phyloP scores from a whole-genome alignment of 495 filamentous ascomycete genomes.

The Xylaria sp. region DNA sequence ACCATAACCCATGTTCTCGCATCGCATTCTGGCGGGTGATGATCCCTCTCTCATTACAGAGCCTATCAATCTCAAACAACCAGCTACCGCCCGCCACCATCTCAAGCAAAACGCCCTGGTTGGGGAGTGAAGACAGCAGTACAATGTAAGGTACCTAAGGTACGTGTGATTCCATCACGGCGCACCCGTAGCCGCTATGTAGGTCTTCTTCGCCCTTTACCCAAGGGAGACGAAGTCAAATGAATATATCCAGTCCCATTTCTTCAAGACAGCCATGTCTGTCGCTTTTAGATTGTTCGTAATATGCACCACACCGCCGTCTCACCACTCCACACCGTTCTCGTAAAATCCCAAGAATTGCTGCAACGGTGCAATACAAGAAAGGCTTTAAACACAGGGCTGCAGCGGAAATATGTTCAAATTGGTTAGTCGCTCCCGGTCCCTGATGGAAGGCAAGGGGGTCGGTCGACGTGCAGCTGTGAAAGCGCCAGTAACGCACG shows the following conservation, averaged over 20 bases:
- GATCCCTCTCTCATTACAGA: constrained; percentile 55
- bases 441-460: constrained; percentile 24
- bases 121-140: not conserved
- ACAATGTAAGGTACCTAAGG: too few species aligned
- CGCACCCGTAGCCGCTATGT: not conserved
- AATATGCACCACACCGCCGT: constrained; percentile 18
- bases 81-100: constrained; percentile 14
- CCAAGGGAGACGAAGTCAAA: constrained; percentile 13
- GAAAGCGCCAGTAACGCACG: constrained; percentile 46
- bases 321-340: constrained; percentile 14
- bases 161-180: not conserved
- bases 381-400: not conserved
- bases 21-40: constrained; percentile 54
- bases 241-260: constrained; percentile 6
- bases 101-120: constrained; percentile 14
- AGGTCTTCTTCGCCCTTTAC: not conserved
- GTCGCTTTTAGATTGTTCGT: not conserved
- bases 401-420: constrained; percentile 28
- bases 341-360: not conserved
- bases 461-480: constrained; percentile 34
- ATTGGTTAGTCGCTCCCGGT: constrained; percentile 23
- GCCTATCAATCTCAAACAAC: constrained; percentile 51
- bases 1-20: constrained; percentile 29
- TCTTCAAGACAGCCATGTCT: not conserved
- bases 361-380: constrained; percentile 15